Conservation (phyloP, 2,329 filamentous ascomycete species). For the Rhynchosporium graminicola region DNA sequence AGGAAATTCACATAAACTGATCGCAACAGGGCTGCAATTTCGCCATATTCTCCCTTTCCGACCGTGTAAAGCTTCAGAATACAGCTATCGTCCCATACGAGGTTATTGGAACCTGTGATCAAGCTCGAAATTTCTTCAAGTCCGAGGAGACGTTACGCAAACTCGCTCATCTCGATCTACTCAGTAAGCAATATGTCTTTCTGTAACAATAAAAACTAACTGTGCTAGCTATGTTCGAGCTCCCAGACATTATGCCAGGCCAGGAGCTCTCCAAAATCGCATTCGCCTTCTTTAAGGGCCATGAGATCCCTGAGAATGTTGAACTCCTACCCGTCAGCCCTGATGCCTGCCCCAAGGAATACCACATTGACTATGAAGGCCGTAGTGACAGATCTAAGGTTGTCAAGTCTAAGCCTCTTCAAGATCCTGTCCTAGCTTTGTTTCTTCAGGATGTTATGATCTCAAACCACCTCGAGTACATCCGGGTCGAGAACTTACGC, state of each 20-base stretch:
- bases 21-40: neutral
- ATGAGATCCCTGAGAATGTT: constrained; percentile 3
- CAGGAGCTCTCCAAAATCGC: constrained; percentile 4
- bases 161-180: neutral
- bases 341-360: constrained; percentile 1
- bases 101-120: neutral
- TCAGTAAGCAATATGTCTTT: neutral
- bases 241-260: neutral
- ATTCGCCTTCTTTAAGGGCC: neutral
- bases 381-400: constrained; percentile 16
- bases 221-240: neutral
- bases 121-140: neutral
- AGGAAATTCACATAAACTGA: neutral
- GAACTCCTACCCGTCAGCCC: neutral
- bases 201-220: neutral
- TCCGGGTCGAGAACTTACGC: neutral
- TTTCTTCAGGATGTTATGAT: constrained; percentile 29
- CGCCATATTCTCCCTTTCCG: constrained; percentile 2
- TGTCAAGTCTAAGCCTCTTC: constrained; percentile 5
- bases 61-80: neutral
- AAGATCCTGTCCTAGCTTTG: constrained; percentile 13
- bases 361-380: constrained; percentile 13
- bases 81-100: neutral
- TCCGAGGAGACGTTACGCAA: neutral
- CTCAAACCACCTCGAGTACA: constrained; percentile 24